Evolutionary conservation across 768 basidiomycete species (phyloP).

Genomic region (Asterophora parasitica): DNA sequence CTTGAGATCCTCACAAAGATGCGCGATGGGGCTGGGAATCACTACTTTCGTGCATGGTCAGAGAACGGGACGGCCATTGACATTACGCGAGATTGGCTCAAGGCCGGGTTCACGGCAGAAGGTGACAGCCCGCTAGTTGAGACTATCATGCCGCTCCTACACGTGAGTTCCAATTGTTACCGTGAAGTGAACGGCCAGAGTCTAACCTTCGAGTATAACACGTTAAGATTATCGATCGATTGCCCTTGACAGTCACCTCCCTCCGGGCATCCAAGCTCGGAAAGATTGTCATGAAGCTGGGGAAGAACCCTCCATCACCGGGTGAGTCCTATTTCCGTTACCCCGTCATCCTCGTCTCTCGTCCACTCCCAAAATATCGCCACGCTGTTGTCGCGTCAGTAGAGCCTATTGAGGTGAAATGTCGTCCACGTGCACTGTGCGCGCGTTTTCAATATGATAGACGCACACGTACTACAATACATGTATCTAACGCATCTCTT

Average conservation of each 20-base stretch:
- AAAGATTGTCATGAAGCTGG: conserved; percentile 71
- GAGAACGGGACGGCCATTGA: conserved; percentile 75
- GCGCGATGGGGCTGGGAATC: conserved; percentile 78
- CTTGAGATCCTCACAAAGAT: conserved; percentile 77
- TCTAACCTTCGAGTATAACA: not conserved
- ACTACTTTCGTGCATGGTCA: conserved; percentile 84
- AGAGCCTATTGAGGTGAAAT: conserved; percentile 17
- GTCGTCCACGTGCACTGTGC: not conserved
- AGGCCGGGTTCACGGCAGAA: conserved; percentile 57
- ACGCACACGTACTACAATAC: conserved; percentile 37
- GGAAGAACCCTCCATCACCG: conserved; percentile 68
- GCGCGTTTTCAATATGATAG: conserved; percentile 20
- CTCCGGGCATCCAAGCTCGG: conserved; percentile 73
- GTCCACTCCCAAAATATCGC: not conserved
- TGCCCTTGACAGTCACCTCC: conserved; percentile 68
- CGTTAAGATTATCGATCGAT: conserved; percentile 73
- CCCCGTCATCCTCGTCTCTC: conserved; percentile 10
- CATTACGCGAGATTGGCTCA: conserved; percentile 78
- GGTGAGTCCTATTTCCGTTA: conserved; percentile 56
- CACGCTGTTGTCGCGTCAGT: conserved; percentile 14
- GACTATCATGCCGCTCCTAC: conserved; percentile 82
- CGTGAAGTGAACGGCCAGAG: not conserved
- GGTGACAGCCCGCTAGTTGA: conserved; percentile 54
- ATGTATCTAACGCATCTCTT: conserved; percentile 66
- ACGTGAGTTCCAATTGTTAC: conserved; percentile 52